Conservation (phyloP, 176 grass and related monocot genomes). For the barley (Hordeum vulgare) region DNA sequence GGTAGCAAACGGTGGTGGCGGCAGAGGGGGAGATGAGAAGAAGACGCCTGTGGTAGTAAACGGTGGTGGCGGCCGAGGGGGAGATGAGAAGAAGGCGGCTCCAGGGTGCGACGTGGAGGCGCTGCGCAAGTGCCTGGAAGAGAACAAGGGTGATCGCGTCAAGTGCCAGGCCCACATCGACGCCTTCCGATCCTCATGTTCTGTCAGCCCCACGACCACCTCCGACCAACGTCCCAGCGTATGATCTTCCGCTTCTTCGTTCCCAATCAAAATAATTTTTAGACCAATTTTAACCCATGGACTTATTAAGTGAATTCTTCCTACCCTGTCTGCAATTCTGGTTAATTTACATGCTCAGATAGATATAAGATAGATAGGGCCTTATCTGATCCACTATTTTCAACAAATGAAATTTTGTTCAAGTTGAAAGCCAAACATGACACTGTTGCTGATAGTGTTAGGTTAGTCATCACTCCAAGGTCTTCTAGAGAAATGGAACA, state of each 20-base stretch:
- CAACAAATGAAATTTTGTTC: neutral
- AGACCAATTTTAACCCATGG: neutral
- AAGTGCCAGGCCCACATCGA: constrained; percentile 88
- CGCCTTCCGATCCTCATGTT: constrained; percentile 83
- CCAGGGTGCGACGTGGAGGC: constrained; percentile 63
- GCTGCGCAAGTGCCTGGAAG: constrained; percentile 65
- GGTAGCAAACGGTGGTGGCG: neutral
- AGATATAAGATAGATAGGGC: neutral
- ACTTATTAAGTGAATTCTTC: neutral
- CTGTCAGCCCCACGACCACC: constrained; percentile 15
- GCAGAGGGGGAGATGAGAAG: neutral
- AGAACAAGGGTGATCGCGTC: constrained; percentile 71
- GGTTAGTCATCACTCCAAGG: neutral
- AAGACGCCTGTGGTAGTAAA: neutral
- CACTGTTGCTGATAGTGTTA: neutral
- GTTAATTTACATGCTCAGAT: neutral
- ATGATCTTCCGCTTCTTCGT: neutral
- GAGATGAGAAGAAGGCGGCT: constrained; percentile 1
- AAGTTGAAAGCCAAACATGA: neutral
- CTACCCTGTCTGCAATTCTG: neutral
- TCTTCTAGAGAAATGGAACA: neutral
- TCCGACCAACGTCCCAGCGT: neutral
- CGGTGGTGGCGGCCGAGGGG: neutral
- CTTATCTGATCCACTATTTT: neutral
- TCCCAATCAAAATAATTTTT: neutral